Conservation (phyloP, 345 rosid genomes). For the Brassica rapa region DNA sequence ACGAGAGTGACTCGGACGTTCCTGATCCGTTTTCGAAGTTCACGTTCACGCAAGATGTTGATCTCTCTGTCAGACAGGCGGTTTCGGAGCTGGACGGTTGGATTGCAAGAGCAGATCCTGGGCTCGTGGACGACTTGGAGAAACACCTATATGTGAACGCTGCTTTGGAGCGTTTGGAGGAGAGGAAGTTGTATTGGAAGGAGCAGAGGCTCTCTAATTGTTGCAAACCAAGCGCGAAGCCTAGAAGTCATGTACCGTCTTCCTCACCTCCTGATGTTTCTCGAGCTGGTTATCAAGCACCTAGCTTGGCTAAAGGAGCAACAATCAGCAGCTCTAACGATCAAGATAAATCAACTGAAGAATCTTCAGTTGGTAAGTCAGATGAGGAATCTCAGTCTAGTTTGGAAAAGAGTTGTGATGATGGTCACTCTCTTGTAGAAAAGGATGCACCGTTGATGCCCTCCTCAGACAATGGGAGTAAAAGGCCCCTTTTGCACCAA, state of each 20-base stretch:
- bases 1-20: constrained; percentile 32
- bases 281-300: constrained; percentile 34
- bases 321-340: constrained; percentile 32
- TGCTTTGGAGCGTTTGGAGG: constrained; percentile 76
- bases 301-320: constrained; percentile 30
- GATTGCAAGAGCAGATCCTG: constrained; percentile 85
- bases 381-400: constrained; percentile 39
- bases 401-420: constrained; percentile 45
- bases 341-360: constrained; percentile 35
- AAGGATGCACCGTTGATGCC: constrained; percentile 41
- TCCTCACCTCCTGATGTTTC: constrained; percentile 36
- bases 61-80: constrained; percentile 78
- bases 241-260: constrained; percentile 34
- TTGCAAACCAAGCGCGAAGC: constrained; percentile 32
- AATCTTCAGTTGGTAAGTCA: constrained; percentile 37
- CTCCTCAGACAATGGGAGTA: constrained; percentile 51
- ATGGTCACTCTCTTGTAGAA: constrained; percentile 41
- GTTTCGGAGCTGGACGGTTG: constrained; percentile 85
- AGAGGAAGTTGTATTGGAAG: constrained; percentile 80
- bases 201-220: constrained; percentile 46
- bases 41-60: constrained; percentile 78
- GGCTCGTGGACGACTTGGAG: constrained; percentile 85
- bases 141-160: constrained; percentile 92
- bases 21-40: constrained; percentile 75
- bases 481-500: constrained; percentile 36